Evolutionary conservation across 768 basidiomycete species (phyloP), one percentile per base, ranked within the genome.

Genomic region (Mycena leptocephala): DNA sequence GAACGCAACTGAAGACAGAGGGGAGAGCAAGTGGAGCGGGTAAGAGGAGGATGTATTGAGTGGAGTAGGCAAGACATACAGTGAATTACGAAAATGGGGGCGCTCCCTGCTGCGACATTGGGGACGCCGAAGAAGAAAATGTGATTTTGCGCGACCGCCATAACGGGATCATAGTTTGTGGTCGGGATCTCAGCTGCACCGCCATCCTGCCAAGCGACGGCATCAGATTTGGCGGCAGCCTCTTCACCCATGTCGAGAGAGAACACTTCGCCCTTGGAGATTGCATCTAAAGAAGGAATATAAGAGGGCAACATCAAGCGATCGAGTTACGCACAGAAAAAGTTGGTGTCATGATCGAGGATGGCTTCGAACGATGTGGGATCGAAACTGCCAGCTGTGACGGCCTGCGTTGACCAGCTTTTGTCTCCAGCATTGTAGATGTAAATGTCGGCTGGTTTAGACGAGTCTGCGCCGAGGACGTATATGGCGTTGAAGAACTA

Each of bases 331-430:
- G 77, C 83, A 95, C 94, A 97, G 86, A 98, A 94, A 74, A 94
- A 92, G 76, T 98, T 97, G 63, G 97, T 99, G 83, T 99, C 97
- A 78, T 98, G 97, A 85, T 99, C 97, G 39, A 99, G 90, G 75
- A 98, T 93, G 32, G 95, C 91, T 32, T 87, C 89, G 80, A 93
- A 94, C 24, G 91, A 90, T 2, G 88, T 83, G 5, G 92, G 89
- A 82, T 97, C 92, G 78, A 94, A 93, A 67, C 83, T 84, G 41
- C 89, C 89, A 0, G 89, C 79, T 7, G 86, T 89, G 20, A 90
- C 89, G 2, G 87, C 78, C 81, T 99, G 97, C 3, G 90, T 94
- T 4, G 94, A 91, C 97, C 97, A 98, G 0, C 93, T 89, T 75
- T 92, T 91, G 28, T 88, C 89, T 9, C 86, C 82, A 8, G 94